Conservation (phyloP, 2,329 filamentous ascomycete species). For the Pseudocercospora pini-densiflorae region DNA sequence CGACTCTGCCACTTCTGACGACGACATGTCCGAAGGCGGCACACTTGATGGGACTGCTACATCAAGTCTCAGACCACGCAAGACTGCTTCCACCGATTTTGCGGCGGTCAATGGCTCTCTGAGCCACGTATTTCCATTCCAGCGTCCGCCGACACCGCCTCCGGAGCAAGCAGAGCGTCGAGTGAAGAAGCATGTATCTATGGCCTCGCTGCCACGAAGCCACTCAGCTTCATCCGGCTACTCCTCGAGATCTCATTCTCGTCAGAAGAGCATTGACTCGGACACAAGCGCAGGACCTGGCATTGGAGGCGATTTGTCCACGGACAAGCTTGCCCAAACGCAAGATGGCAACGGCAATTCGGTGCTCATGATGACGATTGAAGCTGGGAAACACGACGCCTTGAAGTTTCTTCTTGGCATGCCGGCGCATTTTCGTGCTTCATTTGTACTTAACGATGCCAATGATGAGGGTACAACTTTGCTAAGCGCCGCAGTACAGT, state of each 20-base stretch:
- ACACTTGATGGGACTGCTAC: slow-evolving; percentile 15
- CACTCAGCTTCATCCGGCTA: slow-evolving; percentile 84
- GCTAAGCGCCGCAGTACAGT: slow-evolving; percentile 86
- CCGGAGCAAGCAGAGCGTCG: slow-evolving; percentile 55
- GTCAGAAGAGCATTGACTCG: slow-evolving; percentile 77
- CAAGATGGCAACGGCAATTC: slow-evolving; percentile 76
- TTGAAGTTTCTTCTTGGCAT: slow-evolving; percentile 80
- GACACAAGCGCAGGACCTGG: slow-evolving; percentile 60
- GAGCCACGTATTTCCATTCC: slow-evolving; percentile 90
- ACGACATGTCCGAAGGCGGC: slow-evolving; percentile 30
- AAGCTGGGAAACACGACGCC: slow-evolving; percentile 68
- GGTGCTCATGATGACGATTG: slow-evolving; percentile 64
- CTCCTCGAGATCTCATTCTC: slow-evolving; percentile 72
- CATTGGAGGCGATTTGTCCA: slow-evolving; percentile 84
- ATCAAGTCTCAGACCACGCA: neutral
- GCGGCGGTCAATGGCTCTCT: slow-evolving; percentile 55
- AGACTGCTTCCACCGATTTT: slow-evolving; percentile 31
- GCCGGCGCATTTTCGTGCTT: slow-evolving; percentile 72
- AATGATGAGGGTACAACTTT: slow-evolving; percentile 91
- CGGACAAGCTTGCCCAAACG: slow-evolving; percentile 76
- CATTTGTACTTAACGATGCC: slow-evolving; percentile 76
- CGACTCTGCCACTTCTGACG: slow-evolving; percentile 17
- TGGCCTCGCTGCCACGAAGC: slow-evolving; percentile 76
- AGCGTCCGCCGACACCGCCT: slow-evolving; percentile 61
- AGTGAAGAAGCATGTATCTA: slow-evolving; percentile 76